Evolutionary conservation across 2,329 filamentous ascomycete genomes (phyloP), one percentile per base, ranked within the genome.

Genomic region (Ophiostoma fasciatum): DNA sequence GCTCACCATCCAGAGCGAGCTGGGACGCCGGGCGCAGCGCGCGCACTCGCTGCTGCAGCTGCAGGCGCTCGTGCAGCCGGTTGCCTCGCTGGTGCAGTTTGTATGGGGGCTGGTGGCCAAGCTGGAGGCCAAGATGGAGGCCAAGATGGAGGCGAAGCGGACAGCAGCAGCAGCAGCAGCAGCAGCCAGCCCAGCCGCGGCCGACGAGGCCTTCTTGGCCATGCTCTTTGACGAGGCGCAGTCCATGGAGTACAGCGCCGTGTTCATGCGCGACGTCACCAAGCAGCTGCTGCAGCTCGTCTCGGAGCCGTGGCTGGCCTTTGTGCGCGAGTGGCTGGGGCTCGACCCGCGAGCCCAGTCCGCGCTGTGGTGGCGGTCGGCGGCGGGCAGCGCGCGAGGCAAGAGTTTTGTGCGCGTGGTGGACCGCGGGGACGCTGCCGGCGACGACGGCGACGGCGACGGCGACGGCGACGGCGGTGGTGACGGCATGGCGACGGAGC

Each of bases 291-390:
- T 90, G 9, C 42, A 49, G 18, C 44, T 51, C 12, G 45, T 54
- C 3, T 56, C 55, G 13, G 48, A 42, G 20, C 55, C 55, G 1
- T 58, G 54, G 54, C 49, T 46, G 11, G 50, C 48, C 6, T 55
- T 55, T 35, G 61, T 80, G 7, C 69, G 78, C 45, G 73, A 77
- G 48, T 90, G 82, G 82, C 72, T 87, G 41, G 83, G 83, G 0
- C 66, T 82, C 10, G 66, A 62, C 41, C 58, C 62, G 3, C 74
- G 80, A 45, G 58, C 64, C 25, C 68, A 45, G 28, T 37, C 19
- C 14, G 37, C 40, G 4, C 25, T 46, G 15, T 43, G 40, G 37
- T 22, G 42, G 9, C 38, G 39, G n/a, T 19, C 35, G 6, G 27
- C 28, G 3, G 22, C 42, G 10, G 40, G 39, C n/a, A 19, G 35